Conservation (phyloP, 1,284 basidiomycete species). For the Ganoderma meredithae region DNA sequence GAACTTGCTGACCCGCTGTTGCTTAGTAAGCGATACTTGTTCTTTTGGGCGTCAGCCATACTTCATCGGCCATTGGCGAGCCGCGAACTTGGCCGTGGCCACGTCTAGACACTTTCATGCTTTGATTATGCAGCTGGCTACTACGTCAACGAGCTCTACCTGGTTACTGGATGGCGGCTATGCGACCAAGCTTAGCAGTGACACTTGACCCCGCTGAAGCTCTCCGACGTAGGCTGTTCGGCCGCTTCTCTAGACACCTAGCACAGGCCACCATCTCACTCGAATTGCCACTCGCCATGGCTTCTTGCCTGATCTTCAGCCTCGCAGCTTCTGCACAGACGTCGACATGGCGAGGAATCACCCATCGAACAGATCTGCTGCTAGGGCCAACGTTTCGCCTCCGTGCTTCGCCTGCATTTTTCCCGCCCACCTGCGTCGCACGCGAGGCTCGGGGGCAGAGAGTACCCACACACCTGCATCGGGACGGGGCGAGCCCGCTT, state of each 20-base stretch:
- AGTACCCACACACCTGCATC: background rate
- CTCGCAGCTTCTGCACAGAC: background rate
- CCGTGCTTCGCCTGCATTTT: background rate
- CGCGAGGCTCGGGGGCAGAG: background rate
- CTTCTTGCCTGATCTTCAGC: background rate
- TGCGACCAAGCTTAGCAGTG: too few relatives aligned
- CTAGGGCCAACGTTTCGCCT: background rate
- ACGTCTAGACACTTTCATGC: too few relatives aligned
- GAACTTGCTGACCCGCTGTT: too few relatives aligned
- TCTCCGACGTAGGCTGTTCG: background rate
- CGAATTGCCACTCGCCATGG: background rate
- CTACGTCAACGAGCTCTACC: too few relatives aligned
- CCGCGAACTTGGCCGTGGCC: too few relatives aligned
- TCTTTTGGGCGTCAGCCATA: too few relatives aligned
- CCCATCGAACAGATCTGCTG: background rate
- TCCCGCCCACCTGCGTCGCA: background rate
- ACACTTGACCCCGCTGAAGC: background rate
- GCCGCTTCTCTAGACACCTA: background rate
- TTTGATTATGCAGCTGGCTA: too few relatives aligned
- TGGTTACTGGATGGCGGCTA: too few relatives aligned
- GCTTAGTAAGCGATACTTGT: too few relatives aligned
- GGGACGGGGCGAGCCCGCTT: background rate
- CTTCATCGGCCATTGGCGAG: too few relatives aligned
- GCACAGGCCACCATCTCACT: background rate
- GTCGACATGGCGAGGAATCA: background rate